phyloP scores from a whole-genome alignment of 2,329 filamentous ascomycete genomes.

The Penicillium sp. region DNA sequence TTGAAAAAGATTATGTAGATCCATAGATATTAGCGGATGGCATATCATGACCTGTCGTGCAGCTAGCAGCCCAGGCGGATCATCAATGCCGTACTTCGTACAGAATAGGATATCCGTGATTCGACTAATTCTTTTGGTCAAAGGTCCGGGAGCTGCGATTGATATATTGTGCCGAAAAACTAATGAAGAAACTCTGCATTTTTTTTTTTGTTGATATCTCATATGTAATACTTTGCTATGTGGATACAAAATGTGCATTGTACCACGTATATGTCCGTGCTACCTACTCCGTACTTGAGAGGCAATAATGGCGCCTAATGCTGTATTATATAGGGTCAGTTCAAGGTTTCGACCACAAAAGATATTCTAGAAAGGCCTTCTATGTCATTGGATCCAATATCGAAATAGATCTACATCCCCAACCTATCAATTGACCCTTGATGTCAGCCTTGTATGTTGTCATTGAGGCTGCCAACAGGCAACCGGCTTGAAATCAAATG shows the following conservation, averaged over 20 bases:
- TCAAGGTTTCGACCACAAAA: background rate
- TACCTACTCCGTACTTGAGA: background rate
- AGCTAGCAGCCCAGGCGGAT: background rate
- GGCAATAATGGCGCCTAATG: constrained; percentile 5
- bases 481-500: background rate
- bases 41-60: background rate
- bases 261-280: constrained; percentile 1
- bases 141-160: background rate
- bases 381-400: background rate
- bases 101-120: background rate
- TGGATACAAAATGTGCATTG: background rate
- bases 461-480: constrained; percentile 1
- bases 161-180: background rate
- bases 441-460: constrained; percentile 2
- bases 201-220: background rate
- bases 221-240: background rate
- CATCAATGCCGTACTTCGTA: background rate
- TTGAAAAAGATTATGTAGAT: background rate
- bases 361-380: background rate
- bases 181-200: background rate
- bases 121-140: background rate
- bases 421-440: background rate
- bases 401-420: constrained; percentile 1
- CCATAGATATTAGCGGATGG: background rate
- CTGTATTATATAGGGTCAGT: background rate